phyloP scores from a whole-genome alignment of 2,329 filamentous ascomycete species.

The Penicillium sp. region DNA sequence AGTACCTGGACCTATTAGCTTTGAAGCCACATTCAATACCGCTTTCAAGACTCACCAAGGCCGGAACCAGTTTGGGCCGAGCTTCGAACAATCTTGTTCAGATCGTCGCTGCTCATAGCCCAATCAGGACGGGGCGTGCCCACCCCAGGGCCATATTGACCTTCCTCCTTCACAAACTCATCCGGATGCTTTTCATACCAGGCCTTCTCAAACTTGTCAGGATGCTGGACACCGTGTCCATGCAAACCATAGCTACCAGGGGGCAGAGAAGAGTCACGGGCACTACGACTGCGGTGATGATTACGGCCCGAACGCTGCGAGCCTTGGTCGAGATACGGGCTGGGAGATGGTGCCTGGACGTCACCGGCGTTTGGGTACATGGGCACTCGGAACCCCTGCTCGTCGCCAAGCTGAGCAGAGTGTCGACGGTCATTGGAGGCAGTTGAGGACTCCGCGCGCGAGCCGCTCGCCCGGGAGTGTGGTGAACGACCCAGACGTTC shows the following conservation, averaged over 20 bases:
- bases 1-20: conserved; percentile 52
- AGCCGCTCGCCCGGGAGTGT: conserved; percentile 61
- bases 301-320: conserved; percentile 49
- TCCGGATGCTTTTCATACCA: conserved; percentile 95
- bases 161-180: conserved; percentile 67
- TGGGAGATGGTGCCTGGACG: conserved; percentile 88
- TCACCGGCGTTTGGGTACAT: conserved; percentile 92
- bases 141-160: conserved; percentile 58
- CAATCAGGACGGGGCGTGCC: conserved; percentile 65
- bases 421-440: conserved; percentile 52
- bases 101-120: conserved; percentile 80
- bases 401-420: conserved; percentile 62
- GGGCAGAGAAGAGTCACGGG: conserved; percentile 66
- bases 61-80: conserved; percentile 54
- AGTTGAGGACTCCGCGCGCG: conserved; percentile 47
- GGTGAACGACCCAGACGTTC: conserved; percentile 54
- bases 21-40: neutral
- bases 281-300: conserved; percentile 69
- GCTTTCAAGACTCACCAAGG: conserved; percentile 46
- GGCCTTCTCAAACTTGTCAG: conserved; percentile 81
- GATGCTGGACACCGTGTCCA: conserved; percentile 71
- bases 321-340: conserved; percentile 52
- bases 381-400: conserved; percentile 88
- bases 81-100: conserved; percentile 83
- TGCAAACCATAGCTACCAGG: conserved; percentile 92